Evolutionary conservation across 139 green algal species (phyloP), one percentile per base, ranked within the genome.

Genomic region (Chlorella ohadii): DNA sequence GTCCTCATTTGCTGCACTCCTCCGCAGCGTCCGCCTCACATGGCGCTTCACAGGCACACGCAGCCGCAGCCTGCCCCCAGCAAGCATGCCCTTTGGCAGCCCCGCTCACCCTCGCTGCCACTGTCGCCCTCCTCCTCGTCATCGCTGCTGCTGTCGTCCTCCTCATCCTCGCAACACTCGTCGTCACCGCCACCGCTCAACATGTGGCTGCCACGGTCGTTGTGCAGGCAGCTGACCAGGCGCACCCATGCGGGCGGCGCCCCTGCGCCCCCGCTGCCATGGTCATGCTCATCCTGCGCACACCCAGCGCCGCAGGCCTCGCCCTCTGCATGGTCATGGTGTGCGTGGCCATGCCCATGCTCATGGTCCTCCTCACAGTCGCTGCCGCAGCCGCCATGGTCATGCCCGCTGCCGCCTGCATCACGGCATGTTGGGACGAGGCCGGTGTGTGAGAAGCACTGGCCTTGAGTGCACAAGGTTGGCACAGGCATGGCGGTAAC

Each of bases 221-320:
- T 86, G 25, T 34, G 44, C 82, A 86, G 82, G 73, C 82, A 86
- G 82, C 82, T 83, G 56, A 86, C 25, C 72, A 82, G 57, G 57
- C 76, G 76, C 59, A 82, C 76, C 36, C 57, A 82, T 25, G 76
- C 76, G 38, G 76, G 59, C 25, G 76, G 76, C 1, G 34, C 41
- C 27, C 59, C 16, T 28, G 15, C 72, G 76, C 75, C 34, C 11
- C n/a, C 76, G 27, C 34, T 27, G 70, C 72, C 72, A 34, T 55
- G 74, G 16, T 23, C 64, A 56, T 75, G 63, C 28, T n/a, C 36
- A 25, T 4, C 33, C 12, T 59, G 39, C 1, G 56, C 39, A 15
- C 66, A 73, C 27, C 41, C 70, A 12, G 68, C 23, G 68, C 68
- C 68, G 36, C 68, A 75, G 36, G 68, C 36, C 63, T 68, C 63